These are phyloP conservation scores for Hysterium pulicare DNA, from an alignment of 2,329 filamentous ascomycete genomes.

Conservation along the genomic window DNA sequence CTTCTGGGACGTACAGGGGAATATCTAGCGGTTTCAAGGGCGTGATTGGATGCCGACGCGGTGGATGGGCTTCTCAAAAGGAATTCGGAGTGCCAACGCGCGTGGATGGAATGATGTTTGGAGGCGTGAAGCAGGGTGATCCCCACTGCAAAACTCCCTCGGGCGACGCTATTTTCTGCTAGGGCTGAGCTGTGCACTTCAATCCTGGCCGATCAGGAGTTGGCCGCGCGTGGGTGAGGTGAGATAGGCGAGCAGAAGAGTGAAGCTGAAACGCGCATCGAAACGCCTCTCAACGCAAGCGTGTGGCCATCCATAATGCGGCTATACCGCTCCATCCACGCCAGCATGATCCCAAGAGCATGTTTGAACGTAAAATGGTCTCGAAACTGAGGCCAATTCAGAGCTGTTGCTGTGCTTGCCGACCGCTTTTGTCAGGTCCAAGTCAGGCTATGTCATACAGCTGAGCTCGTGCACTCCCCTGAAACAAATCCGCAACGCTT, in stretches of 20 bases:
- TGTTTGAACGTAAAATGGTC: too few relatives aligned
- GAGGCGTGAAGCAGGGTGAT: background rate
- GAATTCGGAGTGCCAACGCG: conserved; percentile 1
- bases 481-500: conserved; percentile 4
- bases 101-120: background rate
- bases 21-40: conserved; percentile 4
- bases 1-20: background rate
- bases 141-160: background rate
- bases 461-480: too few relatives aligned
- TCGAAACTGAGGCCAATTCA: too few relatives aligned
- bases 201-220: too few relatives aligned
- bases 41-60: conserved; percentile 8
- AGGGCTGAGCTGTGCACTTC: conserved; percentile 12
- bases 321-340: too few relatives aligned
- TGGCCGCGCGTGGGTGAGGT: too few relatives aligned
- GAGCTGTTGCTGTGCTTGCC: too few relatives aligned
- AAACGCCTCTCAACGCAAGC: too few relatives aligned
- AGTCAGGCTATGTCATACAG: too few relatives aligned
- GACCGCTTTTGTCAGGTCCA: too few relatives aligned
- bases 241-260: conserved; percentile 8
- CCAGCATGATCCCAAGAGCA: too few relatives aligned
- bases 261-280: conserved; percentile 6
- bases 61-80: conserved; percentile 11
- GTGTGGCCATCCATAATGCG: too few relatives aligned
- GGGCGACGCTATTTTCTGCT: conserved; percentile 2